Evolutionary conservation across 495 filamentous ascomycete genomes (phyloP), one percentile per base, ranked within the genome.

Genomic region (Neurospora sp.): DNA sequence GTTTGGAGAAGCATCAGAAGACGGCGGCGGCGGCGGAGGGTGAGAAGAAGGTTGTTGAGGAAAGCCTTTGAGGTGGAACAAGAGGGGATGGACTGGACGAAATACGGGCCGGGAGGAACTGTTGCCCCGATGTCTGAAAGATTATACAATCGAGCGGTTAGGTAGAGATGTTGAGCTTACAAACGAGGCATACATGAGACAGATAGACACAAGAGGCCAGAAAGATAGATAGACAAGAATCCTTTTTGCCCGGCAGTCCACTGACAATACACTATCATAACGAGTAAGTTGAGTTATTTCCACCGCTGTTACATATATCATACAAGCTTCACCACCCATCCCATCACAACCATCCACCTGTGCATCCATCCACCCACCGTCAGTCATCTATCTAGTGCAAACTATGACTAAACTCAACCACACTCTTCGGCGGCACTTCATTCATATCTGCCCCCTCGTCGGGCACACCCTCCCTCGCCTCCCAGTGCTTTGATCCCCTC

Each of bases 1-100:
- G 84, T 72, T 77, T 78, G 53, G 81, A 86, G 78, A 81, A 84
- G 42, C 12, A 70, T 20, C 42, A 31, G 14, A 12, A 18, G 37
- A 45, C 42, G 42, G 31, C 4, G 18, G n/a, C 4, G 18, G n/a
- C 27, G 69, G 22, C 0, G 40, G 71, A 9, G 35, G 20, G 9
- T 22, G 10, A 27, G 40, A n/a, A 72, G 14, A 8, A 18, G 20
- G 40, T 53, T 10, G 31, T 53, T 10, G 40, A 70, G 22, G 14
- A 44, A 7, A 10, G 44, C 0, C 2, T 37, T 31, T 31, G 40
- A 70, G 35, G 38, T 18, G 69, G 39, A 16, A 41, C 9, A 70
- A 22, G 42, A 8, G 2, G 42, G 42, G n/a, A n/a, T n/a, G n/a
- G n/a, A n/a, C n/a, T n/a, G n/a, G n/a, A n/a, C n/a, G n/a, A n/a